A percentile compares a stretch with the other conserved stretches of the same genome.
These are phyloP conservation scores for Salinomyces thailandicus DNA, from an alignment of 2,329 filamentous ascomycete species.

Conservation along the genomic window DNA sequence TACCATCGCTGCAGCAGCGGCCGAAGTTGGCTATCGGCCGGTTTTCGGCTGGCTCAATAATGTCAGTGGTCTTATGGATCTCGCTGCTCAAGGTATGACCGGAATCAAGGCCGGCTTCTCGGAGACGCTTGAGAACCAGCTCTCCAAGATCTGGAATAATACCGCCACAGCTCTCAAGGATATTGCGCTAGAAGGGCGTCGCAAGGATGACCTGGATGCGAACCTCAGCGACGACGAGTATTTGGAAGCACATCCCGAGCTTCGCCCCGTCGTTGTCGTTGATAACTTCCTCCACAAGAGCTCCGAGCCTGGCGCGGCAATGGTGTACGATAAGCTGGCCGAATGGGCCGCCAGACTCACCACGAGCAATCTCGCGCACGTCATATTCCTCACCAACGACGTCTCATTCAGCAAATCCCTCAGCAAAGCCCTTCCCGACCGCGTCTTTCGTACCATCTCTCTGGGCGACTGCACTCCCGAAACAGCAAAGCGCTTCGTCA, in stretches of 20 bases:
- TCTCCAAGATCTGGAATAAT: conserved; percentile 81
- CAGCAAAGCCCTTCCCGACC: conserved; percentile 76
- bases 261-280: conserved; percentile 71
- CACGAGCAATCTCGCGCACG: conserved; percentile 80
- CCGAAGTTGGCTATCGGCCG: conserved; percentile 78
- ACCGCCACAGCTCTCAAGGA: conserved; percentile 68
- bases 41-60: conserved; percentile 96
- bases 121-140: conserved; percentile 79
- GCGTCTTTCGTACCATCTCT: conserved; percentile 77
- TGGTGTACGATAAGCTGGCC: conserved; percentile 47
- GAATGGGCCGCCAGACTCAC: conserved; percentile 83
- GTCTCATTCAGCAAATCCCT: conserved; percentile 80
- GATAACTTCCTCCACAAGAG: conserved; percentile 84
- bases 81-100: conserved; percentile 87
- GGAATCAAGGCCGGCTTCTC: conserved; percentile 92
- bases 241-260: conserved; percentile 79
- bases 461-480: conserved; percentile 75
- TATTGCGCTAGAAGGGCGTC: conserved; percentile 59
- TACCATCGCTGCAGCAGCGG: conserved; percentile 72
- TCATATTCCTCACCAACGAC: conserved; percentile 88
- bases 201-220: conserved; percentile 63
- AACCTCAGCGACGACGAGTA: conserved; percentile 72
- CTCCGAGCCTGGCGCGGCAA: conserved; percentile 30
- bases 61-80: conserved; percentile 80
- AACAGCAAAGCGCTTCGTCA: conserved; percentile 81